Base-by-base conservation (phyloP, 225 moss, liverwort and hornwort species). In the Anthoceros angustus region DNA sequence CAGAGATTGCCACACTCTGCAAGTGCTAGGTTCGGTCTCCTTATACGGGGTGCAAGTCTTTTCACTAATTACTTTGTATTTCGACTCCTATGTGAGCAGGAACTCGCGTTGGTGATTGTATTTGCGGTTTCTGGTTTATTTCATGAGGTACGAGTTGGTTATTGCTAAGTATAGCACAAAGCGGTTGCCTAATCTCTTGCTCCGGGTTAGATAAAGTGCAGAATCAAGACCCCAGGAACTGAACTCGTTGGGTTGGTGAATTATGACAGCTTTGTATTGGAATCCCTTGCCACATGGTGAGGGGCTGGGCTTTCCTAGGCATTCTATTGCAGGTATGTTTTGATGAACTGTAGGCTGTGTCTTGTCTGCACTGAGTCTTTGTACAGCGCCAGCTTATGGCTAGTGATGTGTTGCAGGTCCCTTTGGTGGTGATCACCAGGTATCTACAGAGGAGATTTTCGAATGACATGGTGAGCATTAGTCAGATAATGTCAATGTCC, bases 221-320 rank as follows among this genome's bases (percentile, higher is more conserved):
- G 15, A 20, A 1, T 61, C 21, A 32, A 60, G n/a, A 49, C 0
- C 11, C 60, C 3, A 0, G 64, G n/a, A 64, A 10, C 41, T 45
- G 8, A 63, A 71, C 6, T 68, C 25, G 50, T 25, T 32, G n/a
- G 18, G 15, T 11, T 9, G 46, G 66, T 40, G 25, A 18, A 4
- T 48, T 25, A n/a, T 62, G 40, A 10, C 73, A 95, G 95, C 78
- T 95, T 64, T 87, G 80, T 65, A 75, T 98, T 72, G 95, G 88
- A 46, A 82, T 98, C 61, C 95, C 95, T 41, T 92, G 91, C 68
- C 95, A 98, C 63, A 98, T 92, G 95, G 82, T 98, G 42, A 83
- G 95, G 67, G 88, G 84, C 71, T 98, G 95, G 95, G 95, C 95
- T 5, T 98, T 92, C 68, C 86, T 98, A 16, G 95, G 95, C 63